phyloP scores from a whole-genome alignment of 805 yeast species.

The Alloascoidea hylecoeti region DNA sequence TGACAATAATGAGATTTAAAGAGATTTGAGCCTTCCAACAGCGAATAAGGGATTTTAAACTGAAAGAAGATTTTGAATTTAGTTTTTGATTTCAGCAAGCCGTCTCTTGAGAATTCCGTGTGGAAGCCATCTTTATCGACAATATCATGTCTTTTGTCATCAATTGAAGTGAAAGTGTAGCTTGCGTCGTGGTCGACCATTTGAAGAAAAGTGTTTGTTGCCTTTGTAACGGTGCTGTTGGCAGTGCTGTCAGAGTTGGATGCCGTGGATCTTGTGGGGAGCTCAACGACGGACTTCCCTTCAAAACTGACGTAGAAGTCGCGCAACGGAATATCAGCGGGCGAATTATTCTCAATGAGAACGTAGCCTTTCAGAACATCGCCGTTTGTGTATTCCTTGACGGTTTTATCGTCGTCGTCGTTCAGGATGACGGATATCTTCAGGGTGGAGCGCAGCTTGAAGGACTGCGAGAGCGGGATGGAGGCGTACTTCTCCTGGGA shows the following conservation, averaged over 20 bases:
- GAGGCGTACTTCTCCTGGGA: no score
- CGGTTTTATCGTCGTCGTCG: no score
- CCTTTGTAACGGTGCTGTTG: not conserved
- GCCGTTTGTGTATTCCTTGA: slow-evolving; percentile 1
- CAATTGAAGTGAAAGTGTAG: not conserved
- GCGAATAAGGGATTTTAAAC: not conserved
- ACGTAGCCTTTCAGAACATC: not conserved
- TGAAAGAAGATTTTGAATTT: not conserved
- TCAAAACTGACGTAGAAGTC: not conserved
- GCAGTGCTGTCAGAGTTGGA: no score
- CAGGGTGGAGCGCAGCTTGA: no score
- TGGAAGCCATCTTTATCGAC: not conserved
- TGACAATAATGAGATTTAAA: not conserved
- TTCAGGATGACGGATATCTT: no score
- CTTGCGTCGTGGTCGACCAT: not conserved
- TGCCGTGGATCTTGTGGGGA: no score
- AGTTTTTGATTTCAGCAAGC: not conserved
- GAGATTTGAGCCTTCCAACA: not conserved
- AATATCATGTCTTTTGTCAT: not conserved
- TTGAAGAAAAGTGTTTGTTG: not conserved
- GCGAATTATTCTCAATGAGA: not conserved
- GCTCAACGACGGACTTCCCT: slow-evolving; percentile 1
- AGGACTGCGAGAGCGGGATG: no score
- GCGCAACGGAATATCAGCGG: not conserved
- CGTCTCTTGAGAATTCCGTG: not conserved